Base-by-base conservation (phyloP, 106 monocot genomes). In the Amphibolis antarctica region DNA sequence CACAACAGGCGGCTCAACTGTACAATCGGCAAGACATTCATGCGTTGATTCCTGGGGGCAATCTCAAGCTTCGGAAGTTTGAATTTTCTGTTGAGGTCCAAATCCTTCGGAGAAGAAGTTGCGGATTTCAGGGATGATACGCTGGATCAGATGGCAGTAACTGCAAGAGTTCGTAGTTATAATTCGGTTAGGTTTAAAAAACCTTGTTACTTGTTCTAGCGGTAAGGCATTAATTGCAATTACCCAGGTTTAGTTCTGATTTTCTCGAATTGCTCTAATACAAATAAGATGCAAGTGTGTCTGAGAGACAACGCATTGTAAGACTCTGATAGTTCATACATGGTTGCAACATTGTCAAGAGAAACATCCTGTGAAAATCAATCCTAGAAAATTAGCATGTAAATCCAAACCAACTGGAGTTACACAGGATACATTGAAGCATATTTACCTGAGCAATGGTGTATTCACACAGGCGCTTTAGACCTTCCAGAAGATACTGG, bases 251-350 rank as follows among this genome's bases (percentile, higher is more conserved):
- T 76, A 0, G 53, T 56, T 62, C 70, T 80, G 11, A 88, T 76
- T 66, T 91, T 82, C 20, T 88, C 77, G 19, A 98, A 98, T 18
- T 98, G 77, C 54, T 88, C 91, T 74, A 98, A 66, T 44, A 98
- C 64, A 55, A 85, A 98, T 53, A 91, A 56, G 45, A 98, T 54
- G 27, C 98, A 98, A 6, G 85, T 98, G 59, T 85, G 86, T 67
- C 81, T 82, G 63, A 98, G 70, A 36, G 85, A 82, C 76, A 91
- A 65, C 0, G 98, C 98, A 71, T 88, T 53, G 65, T 80, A 91
- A 10, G 98, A 87, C 63, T 98, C 98, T 0, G 98, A 90, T 51
- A 98, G 69, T 56, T 98, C 98, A 63, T 91, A 98, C 91, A 98
- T 91, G 66, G 69, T 82, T 1, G 78, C 75, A 58, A 98, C 69